Base-by-base conservation (phyloP, 73 alveolate species). In the Urostyla sp. region DNA sequence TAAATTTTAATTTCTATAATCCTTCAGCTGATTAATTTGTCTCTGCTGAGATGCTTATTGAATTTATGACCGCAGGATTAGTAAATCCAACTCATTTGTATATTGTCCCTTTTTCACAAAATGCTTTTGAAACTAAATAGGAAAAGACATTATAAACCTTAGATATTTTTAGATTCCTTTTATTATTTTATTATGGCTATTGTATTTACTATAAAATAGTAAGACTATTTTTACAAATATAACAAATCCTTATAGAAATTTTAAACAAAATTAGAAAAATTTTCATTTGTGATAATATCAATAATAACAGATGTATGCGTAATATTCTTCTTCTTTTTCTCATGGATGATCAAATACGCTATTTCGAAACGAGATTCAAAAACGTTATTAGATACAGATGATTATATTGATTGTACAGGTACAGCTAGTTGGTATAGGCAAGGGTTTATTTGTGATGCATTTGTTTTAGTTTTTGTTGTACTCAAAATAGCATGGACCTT, bases 11-110 rank as follows among this genome's bases (percentile, higher is more conserved):
- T 0, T 69, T 69, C 23, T 69, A 69, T 27, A 48, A 69, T 27
- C 83, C 83, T 27, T 7, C 69, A 8, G 31, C 72, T 30, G 83
- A 69, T 49, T 69, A 69, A 27, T 69, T 69, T 31, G 55, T 69
- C 49, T 67, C 48, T 4, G 45, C 32, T 4, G 69, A 69, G 24
- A 48, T 69, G 2, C 24, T 69, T 67, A 36, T 49, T 8, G 83
- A 69, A 23, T 69, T 69, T 28, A 34, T 44, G 7, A 44, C 69
- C 8, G 3, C 72, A 20, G 83, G 83, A 45, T 20, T 48, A 24
- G 72, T 69, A 6, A 1, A 23, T 18, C 83, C 83, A 46, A 27
- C 72, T 46, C 34, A 49, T 30, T 35, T 69, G 7, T 18, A 49
- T n/a, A 49, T 69, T 23, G 34, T 48, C 7, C 83, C 83, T 6